These are phyloP conservation scores for Xylaria sp. DNA, from an alignment of 495 filamentous ascomycete genomes.

Conservation along the genomic window DNA sequence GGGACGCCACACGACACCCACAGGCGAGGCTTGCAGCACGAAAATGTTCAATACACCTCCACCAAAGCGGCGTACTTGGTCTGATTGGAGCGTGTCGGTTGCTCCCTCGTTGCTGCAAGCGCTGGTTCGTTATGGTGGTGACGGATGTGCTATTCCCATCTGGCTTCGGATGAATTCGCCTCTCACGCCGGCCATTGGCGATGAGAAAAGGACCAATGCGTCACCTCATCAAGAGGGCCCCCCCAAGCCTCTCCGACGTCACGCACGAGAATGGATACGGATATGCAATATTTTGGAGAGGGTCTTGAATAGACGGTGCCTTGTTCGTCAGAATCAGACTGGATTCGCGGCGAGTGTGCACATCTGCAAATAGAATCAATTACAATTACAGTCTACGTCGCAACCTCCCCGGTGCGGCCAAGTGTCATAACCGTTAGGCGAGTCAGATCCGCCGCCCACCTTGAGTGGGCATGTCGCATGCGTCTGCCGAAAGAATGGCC, in stretches of 20 bases:
- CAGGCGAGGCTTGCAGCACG: constrained; percentile 27
- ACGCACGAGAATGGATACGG: constrained; percentile 20
- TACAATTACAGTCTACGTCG: neutral
- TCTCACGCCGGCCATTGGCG: neutral
- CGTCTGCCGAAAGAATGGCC: constrained; percentile 20
- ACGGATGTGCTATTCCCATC: constrained; percentile 9
- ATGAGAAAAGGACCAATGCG: constrained; percentile 22
- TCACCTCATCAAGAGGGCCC: neutral
- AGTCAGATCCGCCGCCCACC: constrained; percentile 2
- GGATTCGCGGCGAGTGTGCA: neutral
- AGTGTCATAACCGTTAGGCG: constrained; percentile 12
- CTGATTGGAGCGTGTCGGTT: constrained; percentile 7
- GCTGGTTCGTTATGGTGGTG: constrained; percentile 4
- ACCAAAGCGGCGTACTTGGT: constrained; percentile 11
- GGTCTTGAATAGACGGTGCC: neutral
- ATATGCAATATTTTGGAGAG: constrained; percentile 10
- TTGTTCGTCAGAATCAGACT: neutral
- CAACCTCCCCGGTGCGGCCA: constrained; percentile 7
- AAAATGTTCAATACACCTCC: constrained; percentile 20
- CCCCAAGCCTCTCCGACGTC: constrained; percentile 9
- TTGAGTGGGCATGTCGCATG: constrained; percentile 8
- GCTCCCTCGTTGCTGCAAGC: constrained; percentile 10
- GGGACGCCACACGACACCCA: constrained; percentile 24
- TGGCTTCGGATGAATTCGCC: constrained; percentile 13
- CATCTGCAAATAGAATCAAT: neutral